Base-by-base conservation (phyloP, 1,139 yeast species). In the Magnusiomyces tetraspermus region DNA sequence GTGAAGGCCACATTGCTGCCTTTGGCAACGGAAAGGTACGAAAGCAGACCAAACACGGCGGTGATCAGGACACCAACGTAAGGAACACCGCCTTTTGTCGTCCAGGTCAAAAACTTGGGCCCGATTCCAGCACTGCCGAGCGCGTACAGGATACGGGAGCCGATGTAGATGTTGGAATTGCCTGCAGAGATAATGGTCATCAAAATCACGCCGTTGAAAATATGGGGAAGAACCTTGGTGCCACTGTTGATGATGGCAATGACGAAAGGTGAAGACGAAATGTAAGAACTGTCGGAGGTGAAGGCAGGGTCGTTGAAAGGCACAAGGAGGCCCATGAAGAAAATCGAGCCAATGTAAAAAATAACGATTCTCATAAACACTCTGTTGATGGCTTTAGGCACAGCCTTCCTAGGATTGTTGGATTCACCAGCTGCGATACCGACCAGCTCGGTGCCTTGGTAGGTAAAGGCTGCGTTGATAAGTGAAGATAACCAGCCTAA, bases 401-500 rank as follows among this genome's bases (percentile, higher is more conserved):
- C 86, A 15, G 94, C 76, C 59, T 78, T 80, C 66, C 85, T 76
- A 54, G 97, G 96, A 68, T 86, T 85, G 50, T 78, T 76, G 49
- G 92, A 78, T 71, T 90, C 97, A 66, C 96, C 95, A 22, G 95
- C 92, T 4, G 95, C 80, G 53, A 90, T 79, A 61, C 95, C 96
- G 33, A 86, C 85, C 60, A 86, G 76, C 69, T 90, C 97, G 57
- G 90, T 83, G 31, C 94, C 95, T n/a, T 77, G 73, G 50, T 81
- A 63, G 80, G 85, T 81, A 33, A 76, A 66, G 13, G 85, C 79
- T 49, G 87, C 83, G 67, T 79, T 83, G 10, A 1, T 85, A 82
- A 52, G 72, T 76, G 15, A 84, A 88, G 46, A 84, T 80, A 50
- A 89, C n/a, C n/a, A n/a, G n/a, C n/a, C n/a, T n/a, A n/a, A n/a